Evolutionary conservation across 768 basidiomycete genomes (phyloP).

Genomic region (Suillus bovinus): DNA sequence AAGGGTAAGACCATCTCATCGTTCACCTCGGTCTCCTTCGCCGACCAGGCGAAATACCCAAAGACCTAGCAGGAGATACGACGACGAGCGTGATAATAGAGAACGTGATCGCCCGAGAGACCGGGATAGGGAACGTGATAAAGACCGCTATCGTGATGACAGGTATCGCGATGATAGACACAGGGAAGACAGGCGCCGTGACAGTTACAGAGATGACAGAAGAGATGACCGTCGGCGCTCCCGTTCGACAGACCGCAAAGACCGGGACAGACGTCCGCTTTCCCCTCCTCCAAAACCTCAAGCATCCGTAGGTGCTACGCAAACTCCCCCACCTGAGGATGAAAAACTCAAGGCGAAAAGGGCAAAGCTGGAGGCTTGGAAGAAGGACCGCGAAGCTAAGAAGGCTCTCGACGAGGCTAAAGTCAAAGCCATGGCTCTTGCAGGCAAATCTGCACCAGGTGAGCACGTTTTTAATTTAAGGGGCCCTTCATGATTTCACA

Average conservation of each 20-base stretch:
- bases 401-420: too few relatives aligned
- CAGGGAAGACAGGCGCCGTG: slow-evolving; percentile 64
- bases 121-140: slow-evolving; percentile 41
- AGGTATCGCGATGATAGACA: slow-evolving; percentile 66
- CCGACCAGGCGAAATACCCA: slow-evolving; percentile 90
- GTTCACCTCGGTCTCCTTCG: slow-evolving; percentile 93
- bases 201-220: slow-evolving; percentile 50
- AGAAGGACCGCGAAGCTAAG: too few relatives aligned
- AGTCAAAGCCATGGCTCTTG: too few relatives aligned
- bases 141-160: slow-evolving; percentile 52
- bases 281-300: slow-evolving; percentile 45
- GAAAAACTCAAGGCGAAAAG: too few relatives aligned
- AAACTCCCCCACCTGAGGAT: too few relatives aligned
- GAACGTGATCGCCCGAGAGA: slow-evolving; percentile 44
- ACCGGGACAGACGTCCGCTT: slow-evolving; percentile 46
- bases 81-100: slow-evolving; percentile 61
- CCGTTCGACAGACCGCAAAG: slow-evolving; percentile 55
- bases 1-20: slow-evolving; percentile 96
- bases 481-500: slow-evolving; percentile 67
- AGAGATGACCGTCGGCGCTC: slow-evolving; percentile 59
- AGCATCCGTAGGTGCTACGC: slow-evolving; percentile 30
- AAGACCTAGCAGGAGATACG: slow-evolving; percentile 72
- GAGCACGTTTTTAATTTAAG: slow-evolving; percentile 40
- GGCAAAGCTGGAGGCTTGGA: too few relatives aligned
- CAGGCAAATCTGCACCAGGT: slow-evolving; percentile 38